Conservation (phyloP, 2,329 filamentous ascomycete genomes). For the Dothideomycetes sp. region DNA sequence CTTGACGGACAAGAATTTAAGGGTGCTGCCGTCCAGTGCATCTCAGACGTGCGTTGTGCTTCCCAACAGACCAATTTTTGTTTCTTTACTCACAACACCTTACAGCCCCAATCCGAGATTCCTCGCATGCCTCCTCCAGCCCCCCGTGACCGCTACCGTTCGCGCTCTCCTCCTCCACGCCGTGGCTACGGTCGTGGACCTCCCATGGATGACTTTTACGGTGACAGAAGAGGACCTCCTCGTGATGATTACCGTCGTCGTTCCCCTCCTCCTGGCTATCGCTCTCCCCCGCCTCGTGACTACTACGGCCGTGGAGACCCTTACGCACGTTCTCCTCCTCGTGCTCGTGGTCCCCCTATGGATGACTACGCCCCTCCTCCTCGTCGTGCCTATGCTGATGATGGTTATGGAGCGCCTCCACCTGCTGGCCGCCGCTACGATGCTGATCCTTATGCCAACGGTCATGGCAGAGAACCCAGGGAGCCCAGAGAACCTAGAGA, state of each 20-base stretch:
- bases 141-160: conserved; percentile 55
- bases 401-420: conserved; percentile 59
- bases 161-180: conserved; percentile 62
- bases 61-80: not conserved
- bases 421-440: conserved; percentile 46
- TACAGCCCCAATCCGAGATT: conserved; percentile 65
- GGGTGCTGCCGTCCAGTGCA: conserved; percentile 73
- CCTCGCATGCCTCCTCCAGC: conserved; percentile 41
- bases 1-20: conserved; percentile 91
- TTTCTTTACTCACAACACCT: conserved; percentile 12
- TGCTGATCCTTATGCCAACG: conserved; percentile 51
- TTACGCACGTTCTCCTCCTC: conserved; percentile 55
- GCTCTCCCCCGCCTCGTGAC: conserved; percentile 64
- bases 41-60: conserved; percentile 62
- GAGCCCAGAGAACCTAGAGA: conserved; percentile 31
- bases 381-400: conserved; percentile 52
- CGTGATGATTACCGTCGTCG: conserved; percentile 70
- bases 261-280: conserved; percentile 79
- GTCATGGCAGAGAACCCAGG: conserved; percentile 44
- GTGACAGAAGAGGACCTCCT: conserved; percentile 56
- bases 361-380: conserved; percentile 64
- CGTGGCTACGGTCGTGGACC: conserved; percentile 53
- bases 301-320: conserved; percentile 76
- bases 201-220: conserved; percentile 61
- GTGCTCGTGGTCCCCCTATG: conserved; percentile 61